Conservation (phyloP, 176 grass and related monocot genomes). For the Rhynchospora pubera region DNA sequence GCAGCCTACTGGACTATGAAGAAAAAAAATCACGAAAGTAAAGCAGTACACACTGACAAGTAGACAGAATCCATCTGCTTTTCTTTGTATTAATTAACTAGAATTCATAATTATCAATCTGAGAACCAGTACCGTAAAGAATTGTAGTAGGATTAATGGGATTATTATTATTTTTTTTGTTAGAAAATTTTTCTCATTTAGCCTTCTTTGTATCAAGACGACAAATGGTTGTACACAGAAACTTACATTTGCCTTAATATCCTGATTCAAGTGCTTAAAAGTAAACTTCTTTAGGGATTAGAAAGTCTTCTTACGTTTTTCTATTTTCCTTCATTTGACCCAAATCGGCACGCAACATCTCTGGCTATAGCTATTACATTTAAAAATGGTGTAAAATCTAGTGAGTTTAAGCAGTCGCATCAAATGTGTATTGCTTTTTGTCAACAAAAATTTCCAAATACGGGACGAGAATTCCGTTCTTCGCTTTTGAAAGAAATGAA, state of each 20-base stretch:
- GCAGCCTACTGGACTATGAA: constrained; percentile 86
- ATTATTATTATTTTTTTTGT: neutral
- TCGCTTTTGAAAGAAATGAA: neutral
- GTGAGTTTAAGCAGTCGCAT: too few species aligned
- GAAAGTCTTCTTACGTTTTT: neutral
- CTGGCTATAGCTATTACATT: neutral
- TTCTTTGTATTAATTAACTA: neutral
- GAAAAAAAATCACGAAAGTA: constrained; percentile 31
- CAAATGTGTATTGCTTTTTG: neutral
- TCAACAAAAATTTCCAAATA: neutral
- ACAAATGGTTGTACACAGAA: neutral
- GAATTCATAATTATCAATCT: neutral
- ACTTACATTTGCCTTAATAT: neutral
- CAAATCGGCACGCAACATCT: neutral
- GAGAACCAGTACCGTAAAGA: neutral
- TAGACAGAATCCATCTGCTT: neutral
- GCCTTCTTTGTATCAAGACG: neutral
- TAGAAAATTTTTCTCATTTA: constrained; percentile 2
- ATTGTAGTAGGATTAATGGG: neutral
- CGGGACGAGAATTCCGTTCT: neutral
- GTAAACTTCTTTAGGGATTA: neutral
- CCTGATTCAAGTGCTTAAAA: neutral
- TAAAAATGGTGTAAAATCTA: neutral
- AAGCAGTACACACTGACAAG: neutral
- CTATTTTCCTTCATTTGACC: neutral